Evolutionary conservation across 225 moss, liverwort and hornwort species (phyloP).

Genomic region (Rhytidiadelphus loreus): DNA sequence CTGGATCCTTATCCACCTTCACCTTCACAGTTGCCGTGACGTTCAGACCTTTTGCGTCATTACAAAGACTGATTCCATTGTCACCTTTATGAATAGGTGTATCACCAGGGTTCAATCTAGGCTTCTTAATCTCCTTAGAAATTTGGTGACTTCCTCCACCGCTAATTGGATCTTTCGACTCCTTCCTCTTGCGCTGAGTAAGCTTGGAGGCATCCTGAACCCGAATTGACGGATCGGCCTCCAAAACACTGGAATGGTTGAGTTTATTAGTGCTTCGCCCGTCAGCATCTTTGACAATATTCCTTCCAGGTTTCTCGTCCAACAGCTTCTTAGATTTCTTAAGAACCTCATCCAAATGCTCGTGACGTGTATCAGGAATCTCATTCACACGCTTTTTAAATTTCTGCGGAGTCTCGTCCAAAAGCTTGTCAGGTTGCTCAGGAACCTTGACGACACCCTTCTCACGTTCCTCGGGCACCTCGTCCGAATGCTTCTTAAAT

Average conservation of each 20-base stretch:
- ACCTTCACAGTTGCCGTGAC: neutral
- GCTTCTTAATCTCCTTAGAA: conserved; percentile 1
- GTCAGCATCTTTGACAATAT: neutral
- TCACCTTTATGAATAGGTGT: neutral
- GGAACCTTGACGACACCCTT: neutral
- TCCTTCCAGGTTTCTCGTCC: neutral
- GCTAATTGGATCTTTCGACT: neutral
- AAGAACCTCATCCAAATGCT: neutral
- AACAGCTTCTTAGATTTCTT: neutral
- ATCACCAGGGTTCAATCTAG: neutral
- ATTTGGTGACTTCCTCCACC: neutral
- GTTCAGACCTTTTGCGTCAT: neutral
- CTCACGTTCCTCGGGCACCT: neutral
- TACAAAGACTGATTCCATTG: neutral
- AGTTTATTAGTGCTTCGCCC: neutral
- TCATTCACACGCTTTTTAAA: neutral
- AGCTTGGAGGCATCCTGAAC: neutral
- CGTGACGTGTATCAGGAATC: neutral
- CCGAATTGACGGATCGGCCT: neutral
- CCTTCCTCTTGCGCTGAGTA: conserved; percentile 19
- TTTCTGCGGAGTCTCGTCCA: neutral
- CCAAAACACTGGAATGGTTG: neutral
- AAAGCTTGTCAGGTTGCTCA: neutral
- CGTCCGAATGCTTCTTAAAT: neutral
- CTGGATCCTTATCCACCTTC: neutral